Evolutionary conservation across 305 asterid species (phyloP).

Genomic region (Fraxinus ornus): DNA sequence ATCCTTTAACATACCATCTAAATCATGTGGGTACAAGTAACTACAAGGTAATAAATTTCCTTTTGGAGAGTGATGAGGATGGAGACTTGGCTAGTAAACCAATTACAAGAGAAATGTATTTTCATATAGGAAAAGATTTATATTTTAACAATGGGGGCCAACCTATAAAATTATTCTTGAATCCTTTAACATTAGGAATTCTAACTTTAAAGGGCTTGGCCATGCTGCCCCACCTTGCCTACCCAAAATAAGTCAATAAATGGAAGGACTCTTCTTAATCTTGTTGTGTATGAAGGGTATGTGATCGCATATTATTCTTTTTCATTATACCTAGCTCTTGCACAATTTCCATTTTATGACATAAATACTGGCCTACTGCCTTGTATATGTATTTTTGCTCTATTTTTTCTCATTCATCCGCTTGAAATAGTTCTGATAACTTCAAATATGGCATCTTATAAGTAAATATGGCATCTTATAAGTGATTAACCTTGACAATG

Average conservation of each 20-base stretch:
- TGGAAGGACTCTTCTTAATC: neutral
- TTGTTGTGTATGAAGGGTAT: neutral
- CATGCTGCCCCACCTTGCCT: neutral
- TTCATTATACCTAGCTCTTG: neutral
- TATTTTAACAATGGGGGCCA: neutral
- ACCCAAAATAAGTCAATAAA: neutral
- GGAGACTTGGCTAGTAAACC: neutral
- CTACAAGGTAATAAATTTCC: neutral
- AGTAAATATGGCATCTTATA: too few species aligned
- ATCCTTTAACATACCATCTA: neutral
- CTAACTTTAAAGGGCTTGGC: neutral
- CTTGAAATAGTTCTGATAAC: neutral
- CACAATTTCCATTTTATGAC: neutral
- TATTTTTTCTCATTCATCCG: neutral
- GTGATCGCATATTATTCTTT: neutral
- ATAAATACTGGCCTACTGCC: neutral
- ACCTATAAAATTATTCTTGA: neutral
- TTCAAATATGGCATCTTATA: neutral
- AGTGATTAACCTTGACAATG: neutral
- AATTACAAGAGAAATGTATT: neutral
- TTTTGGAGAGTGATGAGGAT: neutral
- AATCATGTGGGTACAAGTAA: neutral
- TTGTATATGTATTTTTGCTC: neutral
- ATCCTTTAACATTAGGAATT: neutral
- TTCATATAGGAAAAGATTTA: neutral